phyloP scores from a whole-genome alignment of 176 grass and related monocot genomes.

The Thinopyrum elongatum region DNA sequence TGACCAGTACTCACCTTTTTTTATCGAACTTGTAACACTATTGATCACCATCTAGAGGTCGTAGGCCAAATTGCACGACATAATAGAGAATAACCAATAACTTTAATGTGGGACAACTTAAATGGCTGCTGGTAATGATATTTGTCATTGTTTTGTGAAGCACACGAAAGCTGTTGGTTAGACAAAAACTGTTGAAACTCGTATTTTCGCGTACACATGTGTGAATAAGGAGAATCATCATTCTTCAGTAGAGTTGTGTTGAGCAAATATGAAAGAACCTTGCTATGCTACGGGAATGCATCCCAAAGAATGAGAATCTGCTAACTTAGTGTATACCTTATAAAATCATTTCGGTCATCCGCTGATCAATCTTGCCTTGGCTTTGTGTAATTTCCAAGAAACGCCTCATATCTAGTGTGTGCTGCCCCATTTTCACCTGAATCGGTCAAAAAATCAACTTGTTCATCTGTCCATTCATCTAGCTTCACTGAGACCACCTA shows the following conservation, averaged over 20 bases:
- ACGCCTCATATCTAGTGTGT: slow-evolving; percentile 23
- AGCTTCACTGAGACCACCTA: slow-evolving; percentile 88
- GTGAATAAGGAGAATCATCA: slow-evolving; percentile 7
- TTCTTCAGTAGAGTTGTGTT: not conserved
- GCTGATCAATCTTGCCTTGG: too few relatives aligned
- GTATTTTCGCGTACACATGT: slow-evolving; percentile 25
- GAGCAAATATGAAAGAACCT: not conserved
- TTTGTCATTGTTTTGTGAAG: slow-evolving; percentile 39
- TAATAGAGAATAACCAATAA: too few relatives aligned
- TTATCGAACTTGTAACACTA: too few relatives aligned
- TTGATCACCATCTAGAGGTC: too few relatives aligned
- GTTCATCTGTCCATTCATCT: slow-evolving; percentile 93
- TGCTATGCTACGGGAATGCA: too few relatives aligned
- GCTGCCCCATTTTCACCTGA: slow-evolving; percentile 69
- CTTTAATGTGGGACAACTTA: too few relatives aligned
- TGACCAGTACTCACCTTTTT: too few relatives aligned
- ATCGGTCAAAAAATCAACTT: slow-evolving; percentile 63
- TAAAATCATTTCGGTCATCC: too few relatives aligned
- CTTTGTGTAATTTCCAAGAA: too few relatives aligned
- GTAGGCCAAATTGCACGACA: too few relatives aligned
- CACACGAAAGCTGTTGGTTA: slow-evolving; percentile 40
- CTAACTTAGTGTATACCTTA: too few relatives aligned
- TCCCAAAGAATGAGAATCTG: too few relatives aligned
- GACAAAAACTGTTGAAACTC: slow-evolving; percentile 81
- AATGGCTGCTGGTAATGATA: slow-evolving; percentile 42